These are phyloP conservation scores for Yamadazyma blattariae DNA, from an alignment of 1,139 yeast genomes.

Conservation along the genomic window DNA sequence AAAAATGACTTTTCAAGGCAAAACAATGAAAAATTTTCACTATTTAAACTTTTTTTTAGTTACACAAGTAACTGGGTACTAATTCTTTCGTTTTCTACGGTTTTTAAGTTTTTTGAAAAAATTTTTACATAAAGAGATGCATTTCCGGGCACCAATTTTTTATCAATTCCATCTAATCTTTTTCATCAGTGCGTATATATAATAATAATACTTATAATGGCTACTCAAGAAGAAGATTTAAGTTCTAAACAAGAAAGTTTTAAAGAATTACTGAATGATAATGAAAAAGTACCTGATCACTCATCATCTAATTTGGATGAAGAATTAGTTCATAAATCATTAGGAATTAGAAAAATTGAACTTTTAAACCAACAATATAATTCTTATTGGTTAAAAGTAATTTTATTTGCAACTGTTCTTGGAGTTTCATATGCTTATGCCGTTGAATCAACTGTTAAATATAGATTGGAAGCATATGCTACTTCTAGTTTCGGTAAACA, in stretches of 20 bases:
- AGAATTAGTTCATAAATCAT: slow-evolving; percentile 19
- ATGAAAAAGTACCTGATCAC: too few relatives aligned
- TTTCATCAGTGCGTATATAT: background rate
- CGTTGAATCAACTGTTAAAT: slow-evolving; percentile 56
- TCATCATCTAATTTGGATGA: too few relatives aligned
- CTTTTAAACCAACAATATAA: slow-evolving; percentile 34
- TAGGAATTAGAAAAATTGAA: slow-evolving; percentile 42
- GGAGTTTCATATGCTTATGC: slow-evolving; percentile 65
- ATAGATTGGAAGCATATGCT: slow-evolving; percentile 51
- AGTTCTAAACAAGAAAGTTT: background rate
- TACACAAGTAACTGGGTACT: too few relatives aligned
- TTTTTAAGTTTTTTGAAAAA: too few relatives aligned
- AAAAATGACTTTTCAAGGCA: too few relatives aligned
- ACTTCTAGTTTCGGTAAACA: slow-evolving; percentile 55
- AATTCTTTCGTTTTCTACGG: too few relatives aligned
- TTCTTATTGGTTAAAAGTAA: slow-evolving; percentile 20
- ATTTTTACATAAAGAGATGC: too few relatives aligned
- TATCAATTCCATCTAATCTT: slow-evolving; percentile 5
- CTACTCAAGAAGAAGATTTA: background rate
- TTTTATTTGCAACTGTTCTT: slow-evolving; percentile 52
- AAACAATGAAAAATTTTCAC: too few relatives aligned
- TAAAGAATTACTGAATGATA: background rate
- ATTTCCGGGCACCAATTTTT: background rate
- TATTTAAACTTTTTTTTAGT: too few relatives aligned
- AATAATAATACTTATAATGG: too few relatives aligned